Base-by-base conservation (phyloP, 441 rosid species). In the Rhodomyrtus psidioides region DNA sequence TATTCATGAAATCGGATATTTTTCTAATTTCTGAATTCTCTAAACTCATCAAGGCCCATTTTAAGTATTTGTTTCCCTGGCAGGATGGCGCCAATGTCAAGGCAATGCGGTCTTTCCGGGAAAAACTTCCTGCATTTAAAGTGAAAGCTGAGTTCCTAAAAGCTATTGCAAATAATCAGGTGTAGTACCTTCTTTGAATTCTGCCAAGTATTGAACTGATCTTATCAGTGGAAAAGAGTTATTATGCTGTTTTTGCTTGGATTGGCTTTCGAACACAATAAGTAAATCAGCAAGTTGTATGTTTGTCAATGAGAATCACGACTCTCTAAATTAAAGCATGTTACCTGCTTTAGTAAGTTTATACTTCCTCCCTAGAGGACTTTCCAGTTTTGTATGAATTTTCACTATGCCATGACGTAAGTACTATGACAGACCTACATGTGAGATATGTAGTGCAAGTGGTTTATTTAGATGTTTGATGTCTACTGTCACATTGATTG, bases 41-140 rank as follows among this genome's bases (percentile, higher is more conserved):
- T 65, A 65, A 34, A 34, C 15, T 9, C 79, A 65, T 30, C 49
- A 65, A 65, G 76, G 49, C 49, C 49, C 49, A 39, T 34, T 30
- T 65, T 65, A 39, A 54, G 54, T 85, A 62, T 59, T 84, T 46
- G 17, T 7, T 82, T 82, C 84, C 58, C 87, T 86, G 88, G 85
- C 92, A 97, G 99, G 93, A 62, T 86, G 91, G 89, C 76, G 89
- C 88, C 30, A 86, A 87, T 88, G 90, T 90, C 86, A 95, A 92
- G 91, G 92, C 90, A 88, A 93, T 96, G 93, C 91, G 76, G 62
- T 92, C 96, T 86, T 93, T 97, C 92, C 92, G 98, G 89, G 93
- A 94, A 86, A 94, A 92, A 88, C 96, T 97, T 70, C 99, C 98
- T 91, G 96, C 98, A 83, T 96, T 94, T 89, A 95, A 93, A 93